Evolutionary conservation across 2,329 filamentous ascomycete genomes (phyloP).

Genomic region (Aspergillus sojae): DNA sequence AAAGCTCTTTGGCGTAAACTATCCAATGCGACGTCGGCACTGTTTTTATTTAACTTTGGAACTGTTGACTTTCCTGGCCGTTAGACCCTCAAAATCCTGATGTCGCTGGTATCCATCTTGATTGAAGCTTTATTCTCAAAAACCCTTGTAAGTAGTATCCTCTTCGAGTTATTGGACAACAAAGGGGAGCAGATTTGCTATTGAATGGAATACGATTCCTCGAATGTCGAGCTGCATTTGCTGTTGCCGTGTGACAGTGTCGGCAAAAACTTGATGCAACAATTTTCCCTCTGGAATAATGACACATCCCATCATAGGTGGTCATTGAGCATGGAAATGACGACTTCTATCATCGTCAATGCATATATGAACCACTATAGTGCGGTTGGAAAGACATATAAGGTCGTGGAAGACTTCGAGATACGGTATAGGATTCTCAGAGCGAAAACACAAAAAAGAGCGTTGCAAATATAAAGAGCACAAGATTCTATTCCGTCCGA

Average conservation of each 20-base stretch:
- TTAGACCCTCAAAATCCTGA: background rate
- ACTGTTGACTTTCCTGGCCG: background rate
- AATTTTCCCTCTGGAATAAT: background rate
- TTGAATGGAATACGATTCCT: background rate
- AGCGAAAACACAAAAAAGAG: background rate
- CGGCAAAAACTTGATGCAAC: background rate
- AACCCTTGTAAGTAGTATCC: background rate
- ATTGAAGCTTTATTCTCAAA: background rate
- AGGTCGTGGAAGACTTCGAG: background rate
- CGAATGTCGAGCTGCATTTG: background rate
- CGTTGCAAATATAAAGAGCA: background rate
- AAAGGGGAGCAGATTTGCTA: background rate
- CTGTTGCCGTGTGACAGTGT: background rate
- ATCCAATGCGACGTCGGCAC: background rate
- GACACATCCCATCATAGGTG: background rate
- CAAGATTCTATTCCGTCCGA: background rate
- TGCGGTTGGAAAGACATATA: background rate
- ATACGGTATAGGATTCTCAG: background rate
- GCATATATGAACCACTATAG: background rate
- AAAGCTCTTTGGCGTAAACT: background rate
- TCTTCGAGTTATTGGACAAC: background rate
- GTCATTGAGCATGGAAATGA: background rate
- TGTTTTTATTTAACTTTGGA: background rate
- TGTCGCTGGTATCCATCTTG: background rate
- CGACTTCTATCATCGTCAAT: background rate